These are phyloP conservation scores for Microthlaspi erraticum DNA, from an alignment of 345 rosid species.

Conservation along the genomic window DNA sequence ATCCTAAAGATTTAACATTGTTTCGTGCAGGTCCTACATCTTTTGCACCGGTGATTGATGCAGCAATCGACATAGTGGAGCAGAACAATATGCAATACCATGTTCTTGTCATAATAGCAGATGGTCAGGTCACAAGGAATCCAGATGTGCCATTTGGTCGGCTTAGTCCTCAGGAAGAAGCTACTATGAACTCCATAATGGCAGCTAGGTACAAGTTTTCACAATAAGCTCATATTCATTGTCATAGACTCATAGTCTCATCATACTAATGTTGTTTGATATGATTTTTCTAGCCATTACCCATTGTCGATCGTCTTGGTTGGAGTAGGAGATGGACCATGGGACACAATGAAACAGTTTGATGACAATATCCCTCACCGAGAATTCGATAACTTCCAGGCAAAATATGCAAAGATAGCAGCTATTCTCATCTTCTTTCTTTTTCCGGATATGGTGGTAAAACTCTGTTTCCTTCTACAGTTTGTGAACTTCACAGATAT, in stretches of 20 bases:
- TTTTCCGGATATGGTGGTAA: background rate
- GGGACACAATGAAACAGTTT: conserved; percentile 89
- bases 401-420: conserved; percentile 23
- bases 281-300: conserved; percentile 55
- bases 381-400: conserved; percentile 95
- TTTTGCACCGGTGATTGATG: conserved; percentile 87
- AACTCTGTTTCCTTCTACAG: conserved; percentile 45
- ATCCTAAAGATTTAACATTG: background rate
- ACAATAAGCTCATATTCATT: conserved; percentile 4
- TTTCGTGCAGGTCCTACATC: conserved; percentile 81
- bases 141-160: conserved; percentile 64
- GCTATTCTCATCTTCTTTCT: background rate
- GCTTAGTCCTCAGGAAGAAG: conserved; percentile 83
- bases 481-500: conserved; percentile 90
- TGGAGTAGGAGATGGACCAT: conserved; percentile 98
- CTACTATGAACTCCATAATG: conserved; percentile 78
- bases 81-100: conserved; percentile 76
- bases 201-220: conserved; percentile 75
- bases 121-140: conserved; percentile 92
- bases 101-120: conserved; percentile 90
- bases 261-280: background rate
- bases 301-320: conserved; percentile 89
- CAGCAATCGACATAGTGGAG: conserved; percentile 85
- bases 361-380: conserved; percentile 94
- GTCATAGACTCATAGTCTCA: background rate